A percentile compares a stretch with the other conserved stretches of the same genome.
phyloP scores from a whole-genome alignment of 495 filamentous ascomycete species.

The Penicillium coprophilum region DNA sequence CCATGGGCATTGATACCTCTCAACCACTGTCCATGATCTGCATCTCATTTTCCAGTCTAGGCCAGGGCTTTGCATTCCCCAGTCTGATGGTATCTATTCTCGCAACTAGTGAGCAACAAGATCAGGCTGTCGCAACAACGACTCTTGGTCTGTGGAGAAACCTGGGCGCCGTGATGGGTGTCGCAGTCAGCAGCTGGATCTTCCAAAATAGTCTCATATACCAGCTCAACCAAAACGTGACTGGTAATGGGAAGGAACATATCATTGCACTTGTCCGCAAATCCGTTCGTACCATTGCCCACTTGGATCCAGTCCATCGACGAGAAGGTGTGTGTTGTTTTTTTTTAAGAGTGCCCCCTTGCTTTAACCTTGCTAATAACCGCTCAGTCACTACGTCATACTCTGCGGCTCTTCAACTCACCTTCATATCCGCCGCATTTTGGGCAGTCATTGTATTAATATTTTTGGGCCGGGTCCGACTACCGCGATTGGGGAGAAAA shows the following conservation, averaged over 20 bases:
- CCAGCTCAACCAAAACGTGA: conserved; percentile 58
- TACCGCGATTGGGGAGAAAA: conserved; percentile 55
- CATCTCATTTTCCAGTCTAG: conserved; percentile 59
- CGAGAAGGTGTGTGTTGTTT: conserved; percentile 44
- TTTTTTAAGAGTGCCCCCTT: too few species aligned
- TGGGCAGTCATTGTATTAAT: conserved; percentile 50
- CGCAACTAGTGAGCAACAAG: conserved; percentile 62
- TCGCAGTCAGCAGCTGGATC: conserved; percentile 68
- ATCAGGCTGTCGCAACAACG: conserved; percentile 73
- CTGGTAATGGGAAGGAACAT: conserved; percentile 50
- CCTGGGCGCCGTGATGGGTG: conserved; percentile 69
- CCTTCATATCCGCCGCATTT: conserved; percentile 52
- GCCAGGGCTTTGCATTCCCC: conserved; percentile 65
- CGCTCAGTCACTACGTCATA: conserved; percentile 57
- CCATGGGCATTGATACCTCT: conserved; percentile 56
- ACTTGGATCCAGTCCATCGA: conserved; percentile 50
- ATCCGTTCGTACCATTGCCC: conserved; percentile 51
- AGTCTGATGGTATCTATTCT: conserved; percentile 66
- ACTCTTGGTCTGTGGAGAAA: conserved; percentile 68
- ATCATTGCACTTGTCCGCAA: conserved; percentile 55
- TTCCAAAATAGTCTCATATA: conserved; percentile 69
- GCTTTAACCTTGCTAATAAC: conserved; percentile 22
- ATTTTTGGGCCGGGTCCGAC: conserved; percentile 49
- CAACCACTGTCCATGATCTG: conserved; percentile 59
- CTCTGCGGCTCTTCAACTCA: conserved; percentile 54